Evolutionary conservation across 331 rosid species (phyloP).

Genomic region (Cydonia oblonga): DNA sequence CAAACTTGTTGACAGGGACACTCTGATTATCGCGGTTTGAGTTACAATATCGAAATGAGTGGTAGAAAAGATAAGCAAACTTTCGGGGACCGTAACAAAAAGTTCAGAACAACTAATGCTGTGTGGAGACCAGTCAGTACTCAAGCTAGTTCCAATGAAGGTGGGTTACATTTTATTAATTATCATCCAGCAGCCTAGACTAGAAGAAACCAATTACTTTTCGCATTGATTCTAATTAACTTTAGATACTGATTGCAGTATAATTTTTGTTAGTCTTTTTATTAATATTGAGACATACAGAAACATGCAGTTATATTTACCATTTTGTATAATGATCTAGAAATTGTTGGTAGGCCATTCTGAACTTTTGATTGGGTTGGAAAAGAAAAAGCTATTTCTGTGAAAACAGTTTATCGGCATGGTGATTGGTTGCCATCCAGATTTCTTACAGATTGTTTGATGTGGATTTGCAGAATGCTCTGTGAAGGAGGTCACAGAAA

Average conservation of each 20-base stretch:
- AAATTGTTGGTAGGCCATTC: background rate
- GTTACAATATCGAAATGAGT: constrained; percentile 31
- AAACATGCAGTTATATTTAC: background rate
- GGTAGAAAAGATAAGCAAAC: constrained; percentile 29
- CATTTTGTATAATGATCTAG: background rate
- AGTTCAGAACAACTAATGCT: constrained; percentile 20
- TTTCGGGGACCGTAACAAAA: constrained; percentile 21
- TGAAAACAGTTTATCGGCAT: background rate
- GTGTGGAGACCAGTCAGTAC: constrained; percentile 62
- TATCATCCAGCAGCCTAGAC: background rate
- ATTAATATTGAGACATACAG: background rate
- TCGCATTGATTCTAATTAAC: background rate
- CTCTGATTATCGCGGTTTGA: constrained; percentile 27
- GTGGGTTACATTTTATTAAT: constrained; percentile 22
- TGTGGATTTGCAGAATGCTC: constrained; percentile 20
- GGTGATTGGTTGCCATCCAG: background rate
- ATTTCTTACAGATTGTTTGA: background rate
- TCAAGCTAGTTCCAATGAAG: constrained; percentile 41
- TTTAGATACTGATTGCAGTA: background rate
- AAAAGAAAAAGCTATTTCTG: background rate
- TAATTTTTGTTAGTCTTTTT: background rate
- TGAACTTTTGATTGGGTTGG: background rate
- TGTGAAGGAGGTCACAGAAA: constrained; percentile 20
- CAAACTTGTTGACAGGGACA: constrained; percentile 23
- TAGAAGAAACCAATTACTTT: background rate